phyloP scores from a whole-genome alignment of 2,329 filamentous ascomycete genomes.

The Nemania diffusa region DNA sequence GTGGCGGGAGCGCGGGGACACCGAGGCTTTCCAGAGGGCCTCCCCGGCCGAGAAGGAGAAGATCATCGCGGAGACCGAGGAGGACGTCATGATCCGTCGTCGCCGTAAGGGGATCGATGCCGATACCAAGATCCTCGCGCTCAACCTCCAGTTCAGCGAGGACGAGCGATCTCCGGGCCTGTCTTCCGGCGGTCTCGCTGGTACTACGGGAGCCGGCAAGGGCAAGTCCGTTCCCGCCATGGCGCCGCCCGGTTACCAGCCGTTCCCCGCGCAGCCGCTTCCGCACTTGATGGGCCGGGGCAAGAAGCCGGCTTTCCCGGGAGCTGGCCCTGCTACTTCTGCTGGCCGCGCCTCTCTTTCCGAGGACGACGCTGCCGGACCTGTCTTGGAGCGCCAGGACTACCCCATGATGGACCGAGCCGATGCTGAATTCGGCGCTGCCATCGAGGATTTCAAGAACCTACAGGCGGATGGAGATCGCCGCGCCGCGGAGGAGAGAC shows the following conservation, averaged over 20 bases:
- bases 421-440: not conserved
- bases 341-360: not conserved
- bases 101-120: slow-evolving; percentile 31
- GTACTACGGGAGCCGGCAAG: not conserved
- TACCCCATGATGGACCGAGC: too few species aligned
- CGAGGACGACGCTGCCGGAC: not conserved
- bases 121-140: slow-evolving; percentile 11
- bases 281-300: not conserved
- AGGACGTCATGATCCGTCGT: slow-evolving; percentile 39
- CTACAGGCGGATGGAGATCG: not conserved
- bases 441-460: not conserved
- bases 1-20: slow-evolving; percentile 30
- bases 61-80: slow-evolving; percentile 34
- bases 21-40: slow-evolving; percentile 31
- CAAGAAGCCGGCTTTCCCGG: not conserved
- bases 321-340: not conserved
- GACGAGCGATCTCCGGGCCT: too few species aligned
- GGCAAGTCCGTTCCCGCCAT: not conserved
- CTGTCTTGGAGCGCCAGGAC: too few species aligned
- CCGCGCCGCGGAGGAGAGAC: not conserved
- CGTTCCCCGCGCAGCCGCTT: not conserved
- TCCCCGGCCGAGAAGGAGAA: not conserved
- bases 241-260: slow-evolving; percentile 20
- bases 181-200: not conserved
- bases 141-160: too few species aligned